phyloP scores from a whole-genome alignment of 371 early-diverging fungal species.

The Lichtheimia ornata region DNA sequence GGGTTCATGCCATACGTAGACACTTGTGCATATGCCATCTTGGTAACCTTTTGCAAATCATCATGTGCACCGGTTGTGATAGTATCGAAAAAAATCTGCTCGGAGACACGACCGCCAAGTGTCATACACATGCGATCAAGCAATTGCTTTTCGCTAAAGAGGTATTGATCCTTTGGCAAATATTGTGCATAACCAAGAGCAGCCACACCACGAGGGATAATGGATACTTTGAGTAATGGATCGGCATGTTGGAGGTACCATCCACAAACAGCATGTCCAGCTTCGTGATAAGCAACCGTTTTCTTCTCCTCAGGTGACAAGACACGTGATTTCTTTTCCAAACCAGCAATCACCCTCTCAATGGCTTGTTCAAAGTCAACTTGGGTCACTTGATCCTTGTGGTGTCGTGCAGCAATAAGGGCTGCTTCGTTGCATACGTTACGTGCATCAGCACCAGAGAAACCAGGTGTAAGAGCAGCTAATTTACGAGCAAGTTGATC shows the following conservation, averaged over 20 bases:
- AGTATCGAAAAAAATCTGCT: constrained; percentile 90
- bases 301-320: constrained; percentile 97
- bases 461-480: constrained; percentile 96
- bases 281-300: constrained; percentile 98
- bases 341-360: constrained; percentile 97
- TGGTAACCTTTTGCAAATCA: constrained; percentile 96
- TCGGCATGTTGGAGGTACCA: constrained; percentile 97
- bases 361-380: constrained; percentile 96
- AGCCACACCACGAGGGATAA: constrained; percentile 95
- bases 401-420: constrained; percentile 92
- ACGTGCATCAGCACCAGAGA: constrained; percentile 94
- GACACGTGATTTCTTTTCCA: constrained; percentile 95
- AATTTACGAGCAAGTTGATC: constrained; percentile 78
- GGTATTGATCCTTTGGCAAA: constrained; percentile 95
- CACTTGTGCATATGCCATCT: constrained; percentile 95
- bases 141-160: constrained; percentile 90
- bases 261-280: constrained; percentile 98
- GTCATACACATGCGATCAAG: constrained; percentile 98
- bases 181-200: constrained; percentile 99
- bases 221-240: constrained; percentile 96
- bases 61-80: constrained; percentile 92
- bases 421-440: constrained; percentile 99
- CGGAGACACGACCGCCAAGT: constrained; percentile 95
- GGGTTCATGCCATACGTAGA: constrained; percentile 95
- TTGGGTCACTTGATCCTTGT: constrained; percentile 75